Base-by-base conservation (phyloP, 2,329 filamentous ascomycete species). In the Geoglossum cookeanum region DNA sequence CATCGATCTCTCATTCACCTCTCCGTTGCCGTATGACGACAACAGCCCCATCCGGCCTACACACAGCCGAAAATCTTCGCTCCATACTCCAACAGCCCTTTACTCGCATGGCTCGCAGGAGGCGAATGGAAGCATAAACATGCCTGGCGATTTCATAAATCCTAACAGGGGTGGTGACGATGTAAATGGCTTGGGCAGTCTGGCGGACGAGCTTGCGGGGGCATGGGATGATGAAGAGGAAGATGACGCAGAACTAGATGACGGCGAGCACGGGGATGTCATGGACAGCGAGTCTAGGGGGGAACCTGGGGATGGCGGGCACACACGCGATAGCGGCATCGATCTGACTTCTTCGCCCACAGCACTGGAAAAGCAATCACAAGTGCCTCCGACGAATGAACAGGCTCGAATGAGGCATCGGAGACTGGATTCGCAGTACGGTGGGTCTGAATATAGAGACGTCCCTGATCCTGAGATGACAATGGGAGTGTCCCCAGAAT, bases 121-220 rank as follows among this genome's bases (percentile, higher is more conserved):
- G 17, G 11, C 42, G 62, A 68, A 65, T 58, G 68, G 66, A 33
- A 66, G 65, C 32, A 62, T 66, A 15, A 67, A 70, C 39, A 67
- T 67, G 60, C 69, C 69, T 11, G 69, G 66, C 59, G 70, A 71
- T 58, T 71, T 69, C 61, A 66, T 66, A n/a, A 62, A 59, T 13
- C 56, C 63, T 27, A 58, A 62, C 48, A 66, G 61, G 57, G 68
- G 66, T 55, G 71, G 60, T 55, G 68, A 2, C 22, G 22, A 66
- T 54, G 71, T 70, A 52, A 79, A 79, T 60, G 83, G 83, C 7
- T 72, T 88, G 60, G 87, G 86, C 35, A 90, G 88, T 63, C 69
- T 92, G 54, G 87, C 87, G 1, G 87, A 91, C 68, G 87, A 92
- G 68, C 72, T 92, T 17, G 87, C 84, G 1, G 85, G 85, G 64